Evolutionary conservation across 345 rosid species (phyloP), one percentile per base, ranked within the genome.

Genomic region (Sisymbrium irio): DNA sequence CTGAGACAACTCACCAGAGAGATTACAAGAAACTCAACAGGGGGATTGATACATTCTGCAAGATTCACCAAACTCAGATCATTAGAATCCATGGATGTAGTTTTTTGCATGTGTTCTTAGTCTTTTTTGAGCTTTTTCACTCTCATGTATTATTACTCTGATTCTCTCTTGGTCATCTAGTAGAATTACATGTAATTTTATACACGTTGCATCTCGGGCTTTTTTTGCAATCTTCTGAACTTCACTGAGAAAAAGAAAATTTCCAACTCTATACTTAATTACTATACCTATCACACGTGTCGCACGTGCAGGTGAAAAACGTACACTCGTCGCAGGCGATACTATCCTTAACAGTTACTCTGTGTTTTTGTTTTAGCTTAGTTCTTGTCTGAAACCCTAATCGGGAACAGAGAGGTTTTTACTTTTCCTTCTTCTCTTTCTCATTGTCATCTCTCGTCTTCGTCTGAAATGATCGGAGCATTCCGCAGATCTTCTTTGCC

Each of bases 391-490:
- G 7, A 62, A 76, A 69, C 75, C 71, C 75, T 76, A 69, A 56
- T 62, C 9, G 28, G 9, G 44, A 27, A 33, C 46, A 15, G n/a
- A 6, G 19, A 7, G 42, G 3, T 9, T 66, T 57, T 46, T n/a
- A 0, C 28, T 8, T 4, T 18, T 14, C 42, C 55, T 41, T 42
- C 42, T 59, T 61, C 20, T 0, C 7, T 22, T 22, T 32, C 65
- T 45, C 27, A 4, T 8, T 8, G 4, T 44, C 39, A 40, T 41
- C 15, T 50, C 62, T 40, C 68, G 28, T 22, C 41, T 5, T 47
- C 6, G 2, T 39, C 67, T 14, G 62, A 77, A 77, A 77, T 77
- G 80, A 70, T 71, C 71, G 80, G 71, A 20, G 10, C 47, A 15
- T 3, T 71, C 5, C 76, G 80, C 7, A 51, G 80, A 59, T 57